Base-by-base conservation (phyloP, 2,329 filamentous ascomycete genomes). In the Mycosphaerella arachidis region DNA sequence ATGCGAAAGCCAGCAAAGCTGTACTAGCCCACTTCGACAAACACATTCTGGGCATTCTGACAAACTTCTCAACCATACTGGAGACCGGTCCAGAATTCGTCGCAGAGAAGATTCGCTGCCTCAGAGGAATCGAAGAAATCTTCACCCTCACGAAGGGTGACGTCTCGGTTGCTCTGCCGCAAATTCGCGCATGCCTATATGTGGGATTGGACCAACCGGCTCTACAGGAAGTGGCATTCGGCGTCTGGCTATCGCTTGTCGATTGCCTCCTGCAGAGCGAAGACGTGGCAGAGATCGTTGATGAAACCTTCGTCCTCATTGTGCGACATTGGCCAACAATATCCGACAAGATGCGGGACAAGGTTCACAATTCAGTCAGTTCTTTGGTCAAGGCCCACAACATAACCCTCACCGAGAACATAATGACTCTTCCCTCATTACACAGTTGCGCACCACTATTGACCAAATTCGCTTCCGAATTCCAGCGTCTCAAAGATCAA, bases 171-270 rank as follows among this genome's bases (percentile, higher is more conserved):
- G 94, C 91, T 53, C 81, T 96, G 45, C 93, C 94, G 24, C 93
- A 97, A 79, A 93, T 97, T 58, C 91, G 91, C 66, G 92, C 93
- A n/a, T 97, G 91, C 71, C 79, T 99, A 12, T 86, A 96, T 63
- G 92, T 91, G 24, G 92, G 92, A 0, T 83, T 97, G 61, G 82
- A 88, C 16, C 84, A 89, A 54, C 81, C 86, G 48, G 83, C 88
- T 51, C 81, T 99, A n/a, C 86, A 91, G 62, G 82, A 91, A 62
- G 81, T 86, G 31, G 90, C 92, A 1, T 92, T 97, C 68, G 84
- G 83, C 4, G 91, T 92, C 53, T 99, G 94, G 94, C 82, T 85
- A 29, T 82, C 86, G 8, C 86, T 99, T 76, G 82, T 97, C 18
- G 24, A 43, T 18, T 83, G 78, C 30, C 84, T 87, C 55, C 81